Base-by-base conservation (phyloP, 371 early-diverging fungal species). In the Mucor plumbeus region DNA sequence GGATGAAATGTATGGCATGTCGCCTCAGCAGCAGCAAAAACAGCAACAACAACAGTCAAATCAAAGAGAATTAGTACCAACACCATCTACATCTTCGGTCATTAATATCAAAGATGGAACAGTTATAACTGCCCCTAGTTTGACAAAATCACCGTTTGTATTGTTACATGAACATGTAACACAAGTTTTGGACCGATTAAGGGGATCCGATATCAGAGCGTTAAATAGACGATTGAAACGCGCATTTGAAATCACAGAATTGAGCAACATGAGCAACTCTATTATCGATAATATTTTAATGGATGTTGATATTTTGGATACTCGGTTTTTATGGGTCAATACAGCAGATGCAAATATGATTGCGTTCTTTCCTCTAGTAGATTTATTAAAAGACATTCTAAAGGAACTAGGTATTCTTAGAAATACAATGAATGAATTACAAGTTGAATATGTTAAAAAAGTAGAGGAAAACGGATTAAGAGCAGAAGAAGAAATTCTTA, bases 191-290 rank as follows among this genome's bases (percentile, higher is more conserved):
- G 85, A 87, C 60, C 78, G 85, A 7, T 53, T 88, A 34, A 67
- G 79, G 17, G 80, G 78, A 4, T 85, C 88, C 0, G 88, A 88
- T 43, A 84, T 85, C 5, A 75, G 87, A 35, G 79, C 85, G 14
- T 59, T 89, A 39, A 90, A 88, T 48, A 77, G 90, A 19, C 77
- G 85, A 19, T 73, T 89, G 11, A 75, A 76, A 26, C 74, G 90
- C n/a, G 80, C 84, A 1, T 91, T 92, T 76, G 91, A 92, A 67
- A 84, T 92, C 43, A 75, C 83, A 3, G 90, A 90, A 36, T 76
- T 92, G 7, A 87, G 88, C n/a, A 80, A 82, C 31, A 84, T 91
- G 82, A 89, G 90, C 63, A 90, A 92, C 62, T 86, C 85, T 26
- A 87, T 92, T 17, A 86, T 92, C 33, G 87, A 88, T 14, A 90